Percentiles rank a stretch among this genome's conserved stretches.
These are phyloP conservation scores for Sinapis alba DNA, from an alignment of 441 rosid genomes.

Conservation along the genomic window DNA sequence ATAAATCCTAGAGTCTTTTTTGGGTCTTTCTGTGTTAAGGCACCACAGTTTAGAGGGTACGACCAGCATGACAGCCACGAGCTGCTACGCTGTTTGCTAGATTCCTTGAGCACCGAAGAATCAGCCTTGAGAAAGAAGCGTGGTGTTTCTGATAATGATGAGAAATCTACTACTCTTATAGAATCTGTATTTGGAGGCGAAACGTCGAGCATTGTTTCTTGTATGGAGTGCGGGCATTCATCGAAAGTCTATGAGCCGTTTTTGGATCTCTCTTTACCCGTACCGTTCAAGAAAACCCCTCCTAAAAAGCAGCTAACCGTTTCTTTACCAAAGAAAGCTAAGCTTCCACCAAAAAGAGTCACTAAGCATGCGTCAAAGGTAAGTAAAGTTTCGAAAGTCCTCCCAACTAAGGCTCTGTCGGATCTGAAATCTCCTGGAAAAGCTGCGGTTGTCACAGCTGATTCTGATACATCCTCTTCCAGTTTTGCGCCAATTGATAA, in stretches of 20 bases:
- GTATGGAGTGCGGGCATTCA: constrained; percentile 80
- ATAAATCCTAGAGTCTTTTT: constrained; percentile 76
- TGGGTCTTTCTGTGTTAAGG: constrained; percentile 66
- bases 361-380: constrained; percentile 51
- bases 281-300: constrained; percentile 81
- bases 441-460: constrained; percentile 38
- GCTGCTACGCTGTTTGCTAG: constrained; percentile 83
- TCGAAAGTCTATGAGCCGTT: constrained; percentile 87
- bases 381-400: constrained; percentile 47
- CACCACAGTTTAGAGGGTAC: constrained; percentile 91
- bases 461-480: constrained; percentile 44
- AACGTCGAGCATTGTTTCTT: constrained; percentile 81
- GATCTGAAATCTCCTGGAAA: constrained; percentile 44
- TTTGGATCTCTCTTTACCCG: constrained; percentile 89
- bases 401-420: constrained; percentile 40
- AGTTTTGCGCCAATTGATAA: constrained; percentile 35
- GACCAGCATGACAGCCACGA: constrained; percentile 98
- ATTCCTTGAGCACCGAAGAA: constrained; percentile 82
- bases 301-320: constrained; percentile 55
- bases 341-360: constrained; percentile 67
- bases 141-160: constrained; percentile 44
- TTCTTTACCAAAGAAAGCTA: constrained; percentile 70
- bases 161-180: constrained; percentile 54
- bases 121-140: constrained; percentile 51
- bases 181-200: constrained; percentile 84